phyloP scores from a whole-genome alignment of 2,329 filamentous ascomycete species.

The Stemphylium beticola region DNA sequence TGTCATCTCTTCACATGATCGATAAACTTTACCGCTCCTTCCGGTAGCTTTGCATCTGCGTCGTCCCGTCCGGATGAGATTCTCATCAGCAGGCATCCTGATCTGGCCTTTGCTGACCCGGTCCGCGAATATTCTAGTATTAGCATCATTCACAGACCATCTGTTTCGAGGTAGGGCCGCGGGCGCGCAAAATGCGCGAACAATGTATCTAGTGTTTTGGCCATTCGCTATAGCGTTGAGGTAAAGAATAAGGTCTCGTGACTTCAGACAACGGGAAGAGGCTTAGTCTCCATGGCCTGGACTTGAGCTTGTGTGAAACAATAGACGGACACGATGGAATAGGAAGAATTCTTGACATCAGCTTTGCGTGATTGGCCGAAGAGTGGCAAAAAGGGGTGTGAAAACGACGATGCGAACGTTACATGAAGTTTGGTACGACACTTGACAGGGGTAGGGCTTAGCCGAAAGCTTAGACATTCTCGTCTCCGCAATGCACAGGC shows the following conservation, averaged over 20 bases:
- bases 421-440: background rate
- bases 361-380: background rate
- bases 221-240: background rate
- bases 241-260: background rate
- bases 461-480: background rate
- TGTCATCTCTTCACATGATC: background rate
- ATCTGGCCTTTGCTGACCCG: background rate
- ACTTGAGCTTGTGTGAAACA: background rate
- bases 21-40: too few species aligned
- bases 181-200: background rate
- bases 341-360: background rate
- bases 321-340: background rate
- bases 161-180: background rate
- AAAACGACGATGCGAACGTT: conserved; percentile 6
- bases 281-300: background rate
- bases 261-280: background rate
- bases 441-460: background rate
- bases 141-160: background rate
- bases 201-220: background rate
- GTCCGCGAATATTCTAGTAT: background rate
- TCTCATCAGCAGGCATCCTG: background rate
- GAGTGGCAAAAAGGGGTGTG: background rate
- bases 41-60: too few species aligned
- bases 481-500: background rate
- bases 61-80: too few species aligned